phyloP scores from a whole-genome alignment of 441 rosid genomes.

The Metrosideros polymorpha region DNA sequence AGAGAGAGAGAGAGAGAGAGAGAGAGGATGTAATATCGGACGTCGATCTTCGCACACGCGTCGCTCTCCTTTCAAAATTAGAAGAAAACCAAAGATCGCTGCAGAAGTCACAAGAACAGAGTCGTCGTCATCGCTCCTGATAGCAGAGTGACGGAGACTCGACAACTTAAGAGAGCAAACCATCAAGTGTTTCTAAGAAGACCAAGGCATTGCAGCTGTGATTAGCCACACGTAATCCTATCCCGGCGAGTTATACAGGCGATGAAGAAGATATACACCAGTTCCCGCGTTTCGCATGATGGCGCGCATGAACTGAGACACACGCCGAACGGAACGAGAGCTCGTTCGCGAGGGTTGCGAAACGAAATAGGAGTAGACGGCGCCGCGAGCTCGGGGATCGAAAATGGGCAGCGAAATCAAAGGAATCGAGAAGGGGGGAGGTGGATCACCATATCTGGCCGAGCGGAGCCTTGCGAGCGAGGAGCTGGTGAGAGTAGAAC shows the following conservation, averaged over 20 bases:
- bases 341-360: background rate
- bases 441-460: constrained; percentile 76
- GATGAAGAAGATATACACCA: background rate
- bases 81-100: background rate
- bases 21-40: background rate
- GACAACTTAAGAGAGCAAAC: background rate
- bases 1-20: background rate
- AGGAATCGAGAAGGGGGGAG: background rate
- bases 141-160: background rate
- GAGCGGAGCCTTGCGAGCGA: constrained; percentile 85
- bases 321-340: background rate
- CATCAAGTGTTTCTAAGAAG: background rate
- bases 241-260: background rate
- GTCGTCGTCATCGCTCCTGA: background rate
- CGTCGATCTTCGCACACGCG: background rate
- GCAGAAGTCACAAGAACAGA: background rate
- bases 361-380: background rate
- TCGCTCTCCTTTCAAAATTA: background rate
- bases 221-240: background rate
- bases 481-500: constrained; percentile 89
- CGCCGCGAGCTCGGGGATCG: background rate
- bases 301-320: background rate
- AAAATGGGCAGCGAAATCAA: background rate
- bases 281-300: background rate
- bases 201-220: background rate